Evolutionary conservation across 768 basidiomycete genomes (phyloP).

Genomic region (Suillus tomentosus): DNA sequence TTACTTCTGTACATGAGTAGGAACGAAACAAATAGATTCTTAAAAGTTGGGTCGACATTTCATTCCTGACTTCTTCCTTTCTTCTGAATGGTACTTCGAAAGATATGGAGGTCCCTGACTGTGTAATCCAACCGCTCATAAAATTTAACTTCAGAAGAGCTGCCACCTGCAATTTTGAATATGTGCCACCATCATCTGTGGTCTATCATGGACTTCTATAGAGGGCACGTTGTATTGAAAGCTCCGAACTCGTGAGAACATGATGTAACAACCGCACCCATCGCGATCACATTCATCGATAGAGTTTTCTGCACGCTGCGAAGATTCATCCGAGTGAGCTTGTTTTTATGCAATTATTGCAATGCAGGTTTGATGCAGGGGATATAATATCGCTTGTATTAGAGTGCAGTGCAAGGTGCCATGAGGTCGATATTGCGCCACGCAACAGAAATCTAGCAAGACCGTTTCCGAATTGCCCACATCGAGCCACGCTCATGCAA

Average conservation of each 20-base stretch:
- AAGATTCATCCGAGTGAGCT: background rate
- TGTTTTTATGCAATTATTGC: conserved; percentile 6
- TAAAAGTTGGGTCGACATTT: background rate
- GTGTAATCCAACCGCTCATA: background rate
- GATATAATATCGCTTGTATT: conserved; percentile 7
- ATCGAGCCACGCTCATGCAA: background rate
- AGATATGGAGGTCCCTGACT: background rate
- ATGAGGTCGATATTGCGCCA: conserved; percentile 1
- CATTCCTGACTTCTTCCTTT: background rate
- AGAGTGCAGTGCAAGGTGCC: background rate
- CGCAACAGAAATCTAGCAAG: background rate
- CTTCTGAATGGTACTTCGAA: background rate
- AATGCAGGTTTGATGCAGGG: conserved; percentile 1
- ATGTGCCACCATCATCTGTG: background rate
- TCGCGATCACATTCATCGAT: conserved; percentile 9
- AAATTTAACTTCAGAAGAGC: background rate
- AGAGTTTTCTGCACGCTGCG: background rate
- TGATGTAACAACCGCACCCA: conserved; percentile 8
- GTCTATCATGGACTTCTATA: background rate
- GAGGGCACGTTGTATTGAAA: background rate
- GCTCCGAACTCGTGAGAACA: conserved; percentile 2
- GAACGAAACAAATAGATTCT: conserved; percentile 1
- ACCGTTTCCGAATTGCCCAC: background rate
- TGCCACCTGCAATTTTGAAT: background rate
- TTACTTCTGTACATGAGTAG: conserved; percentile 1